phyloP scores from a whole-genome alignment of 139 green algal genomes.

The Micractinium sp. region DNA sequence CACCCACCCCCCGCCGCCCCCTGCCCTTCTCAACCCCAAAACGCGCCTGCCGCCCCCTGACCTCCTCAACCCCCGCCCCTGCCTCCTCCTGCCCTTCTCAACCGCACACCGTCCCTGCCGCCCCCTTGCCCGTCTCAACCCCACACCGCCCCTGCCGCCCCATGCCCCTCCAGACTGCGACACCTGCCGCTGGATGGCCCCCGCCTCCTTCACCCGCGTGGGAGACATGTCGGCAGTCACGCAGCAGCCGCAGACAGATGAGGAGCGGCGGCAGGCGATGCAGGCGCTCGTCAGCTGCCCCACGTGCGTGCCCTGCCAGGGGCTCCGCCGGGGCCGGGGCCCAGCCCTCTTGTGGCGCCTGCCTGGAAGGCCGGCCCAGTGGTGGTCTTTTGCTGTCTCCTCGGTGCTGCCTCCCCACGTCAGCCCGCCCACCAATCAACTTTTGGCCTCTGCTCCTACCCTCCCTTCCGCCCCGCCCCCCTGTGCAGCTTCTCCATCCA shows the following conservation, averaged over 20 bases:
- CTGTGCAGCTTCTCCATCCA: constrained; percentile 81
- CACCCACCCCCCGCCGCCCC: too few relatives aligned
- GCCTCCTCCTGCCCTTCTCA: too few relatives aligned
- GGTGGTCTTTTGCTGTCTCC: not conserved
- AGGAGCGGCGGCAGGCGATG: constrained; percentile 58
- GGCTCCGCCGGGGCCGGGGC: too few relatives aligned
- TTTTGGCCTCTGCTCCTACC: not conserved
- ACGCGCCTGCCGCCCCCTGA: too few relatives aligned
- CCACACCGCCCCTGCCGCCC: too few relatives aligned
- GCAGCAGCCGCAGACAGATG: constrained; percentile 57
- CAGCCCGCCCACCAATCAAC: not conserved
- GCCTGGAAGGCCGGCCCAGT: not conserved
- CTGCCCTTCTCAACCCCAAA: too few relatives aligned
- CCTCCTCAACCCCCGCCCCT: not conserved
- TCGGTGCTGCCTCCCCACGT: not conserved
- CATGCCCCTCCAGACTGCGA: constrained; percentile 68
- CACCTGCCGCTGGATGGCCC: constrained; percentile 85
- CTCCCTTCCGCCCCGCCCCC: not conserved
- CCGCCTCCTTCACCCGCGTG: constrained; percentile 56
- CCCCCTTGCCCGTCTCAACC: not conserved
- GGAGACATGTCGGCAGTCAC: constrained; percentile 59
- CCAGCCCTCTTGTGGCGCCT: too few relatives aligned
- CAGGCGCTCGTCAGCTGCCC: constrained; percentile 81
- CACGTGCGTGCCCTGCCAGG: constrained; percentile 59
- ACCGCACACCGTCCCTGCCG: too few relatives aligned